Base-by-base conservation (phyloP, 345 rosid species). In the Rhodamnia argentea region DNA sequence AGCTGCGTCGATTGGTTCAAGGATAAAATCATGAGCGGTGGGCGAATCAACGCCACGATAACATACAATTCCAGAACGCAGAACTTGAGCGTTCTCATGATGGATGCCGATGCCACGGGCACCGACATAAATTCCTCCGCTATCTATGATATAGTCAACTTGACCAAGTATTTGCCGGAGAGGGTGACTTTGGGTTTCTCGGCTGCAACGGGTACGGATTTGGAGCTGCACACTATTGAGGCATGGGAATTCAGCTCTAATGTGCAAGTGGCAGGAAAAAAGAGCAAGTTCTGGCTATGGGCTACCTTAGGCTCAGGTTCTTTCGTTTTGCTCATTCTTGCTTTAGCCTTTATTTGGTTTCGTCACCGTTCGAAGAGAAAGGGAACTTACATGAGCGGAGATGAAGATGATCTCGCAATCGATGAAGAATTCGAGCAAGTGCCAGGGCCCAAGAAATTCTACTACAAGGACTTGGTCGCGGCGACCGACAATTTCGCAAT, bases 141-240 rank as follows among this genome's bases (percentile, higher is more conserved):
- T 11, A n/a, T 86, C 32, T 44, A 52, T 6, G 5, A 86, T 53
- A 60, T 18, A 8, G 56, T 88, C 50, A 83, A 88, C 76, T 23
- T 88, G 52, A 22, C 50, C 6, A 27, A 27, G 29, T 51, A 84
- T 55, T 83, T 89, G 47, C 88, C 88, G 20, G 89, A 87, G 50
- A 84, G 86, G 86, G 88, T 89, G 13, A 84, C 58, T 58, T 59
- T 89, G 22, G 91, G 91, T 50, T 89, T 89, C 83, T 89, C 91
- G 26, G 86, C 84, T 22, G 7, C 85, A 20, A 89, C 81, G 23
- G 88, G 85, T 5, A 0, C 7, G 26, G 6, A 0, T 10, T 57
- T 4, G 5, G 87, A 86, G 85, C 14, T 85, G 5, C 82, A 87
- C 37, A 60, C 47, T 32, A 12, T 87, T 84, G 24, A 51, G 18